phyloP scores from a whole-genome alignment of 805 yeast genomes.

The Wickerhamiella galacta region DNA sequence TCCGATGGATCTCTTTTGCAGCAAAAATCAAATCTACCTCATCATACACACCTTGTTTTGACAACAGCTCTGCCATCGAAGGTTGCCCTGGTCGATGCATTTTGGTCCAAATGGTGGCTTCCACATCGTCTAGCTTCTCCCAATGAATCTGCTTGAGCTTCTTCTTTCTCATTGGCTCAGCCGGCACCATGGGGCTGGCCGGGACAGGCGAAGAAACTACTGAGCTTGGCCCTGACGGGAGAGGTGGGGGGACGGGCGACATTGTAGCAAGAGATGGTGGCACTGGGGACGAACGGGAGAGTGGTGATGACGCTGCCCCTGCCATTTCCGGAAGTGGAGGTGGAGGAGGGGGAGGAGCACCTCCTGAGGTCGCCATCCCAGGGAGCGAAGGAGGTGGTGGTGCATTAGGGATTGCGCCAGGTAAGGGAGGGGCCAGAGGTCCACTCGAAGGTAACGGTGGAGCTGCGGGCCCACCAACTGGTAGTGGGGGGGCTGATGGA shows the following conservation, averaged over 20 bases:
- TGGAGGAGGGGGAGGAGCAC: conserved; percentile 17
- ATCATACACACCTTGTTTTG: conserved; percentile 60
- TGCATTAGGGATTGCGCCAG: conserved; percentile 14
- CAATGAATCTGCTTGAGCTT: conserved; percentile 91
- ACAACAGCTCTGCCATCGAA: conserved; percentile 42
- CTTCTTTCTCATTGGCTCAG: conserved; percentile 44
- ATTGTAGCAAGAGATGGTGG: conserved; percentile 9
- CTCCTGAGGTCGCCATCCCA: conserved; percentile 6
- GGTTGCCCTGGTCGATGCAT: conserved; percentile 30
- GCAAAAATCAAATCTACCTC: conserved; percentile 80
- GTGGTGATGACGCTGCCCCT: too few species aligned
- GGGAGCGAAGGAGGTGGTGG: conserved; percentile 22
- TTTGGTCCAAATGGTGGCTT: conserved; percentile 67
- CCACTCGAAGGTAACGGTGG: conserved; percentile 8
- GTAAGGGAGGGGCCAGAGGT: conserved; percentile 22
- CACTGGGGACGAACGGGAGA: too few species aligned
- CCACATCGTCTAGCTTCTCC: conserved; percentile 79
- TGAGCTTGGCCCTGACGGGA: too few species aligned
- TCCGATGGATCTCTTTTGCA: conserved; percentile 50
- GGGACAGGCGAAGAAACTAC: conserved; percentile 1
- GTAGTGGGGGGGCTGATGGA: neutral
- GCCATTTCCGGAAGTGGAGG: conserved; percentile 22
- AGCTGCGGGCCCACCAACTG: neutral
- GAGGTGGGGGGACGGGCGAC: conserved; percentile 19
- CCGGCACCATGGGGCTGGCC: neutral